Evolutionary conservation across 192 early-diverging fungal species (phyloP).

Genomic region (Allomyces javanicus): DNA sequence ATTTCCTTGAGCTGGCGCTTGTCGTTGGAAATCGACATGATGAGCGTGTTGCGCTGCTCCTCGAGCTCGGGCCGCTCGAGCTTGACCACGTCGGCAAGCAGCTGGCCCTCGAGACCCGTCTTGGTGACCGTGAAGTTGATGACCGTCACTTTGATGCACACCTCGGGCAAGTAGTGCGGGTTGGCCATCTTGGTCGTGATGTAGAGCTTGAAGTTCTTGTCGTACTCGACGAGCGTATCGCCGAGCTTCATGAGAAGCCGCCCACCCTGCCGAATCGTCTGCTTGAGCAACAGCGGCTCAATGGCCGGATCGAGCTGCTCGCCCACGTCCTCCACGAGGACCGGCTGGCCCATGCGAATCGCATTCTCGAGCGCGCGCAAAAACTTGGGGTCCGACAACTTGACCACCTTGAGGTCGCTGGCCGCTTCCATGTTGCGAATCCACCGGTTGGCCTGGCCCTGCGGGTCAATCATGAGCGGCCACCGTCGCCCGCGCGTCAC

Average conservation of each 20-base stretch:
- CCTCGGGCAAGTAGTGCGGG: conserved; percentile 81
- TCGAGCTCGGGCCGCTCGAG: conserved; percentile 92
- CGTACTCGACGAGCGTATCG: conserved; percentile 93
- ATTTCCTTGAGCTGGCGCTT: conserved; percentile 75
- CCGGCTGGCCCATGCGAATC: conserved; percentile 90
- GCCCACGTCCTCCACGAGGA: conserved; percentile 81
- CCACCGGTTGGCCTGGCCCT: conserved; percentile 78
- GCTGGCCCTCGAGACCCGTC: conserved; percentile 88
- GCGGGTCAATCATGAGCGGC: conserved; percentile 93
- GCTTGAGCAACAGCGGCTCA: conserved; percentile 92
- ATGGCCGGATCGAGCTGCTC: conserved; percentile 94
- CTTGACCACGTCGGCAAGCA: conserved; percentile 85
- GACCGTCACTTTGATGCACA: conserved; percentile 92
- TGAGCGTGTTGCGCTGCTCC: conserved; percentile 67
- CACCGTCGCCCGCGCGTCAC: conserved; percentile 84
- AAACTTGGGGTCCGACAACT: conserved; percentile 92
- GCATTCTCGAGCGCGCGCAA: conserved; percentile 93
- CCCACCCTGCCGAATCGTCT: conserved; percentile 85
- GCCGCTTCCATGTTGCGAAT: conserved; percentile 65
- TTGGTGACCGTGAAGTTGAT: conserved; percentile 98
- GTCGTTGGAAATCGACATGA: conserved; percentile 92
- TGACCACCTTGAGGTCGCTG: conserved; percentile 75
- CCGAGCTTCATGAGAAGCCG: conserved; percentile 90
- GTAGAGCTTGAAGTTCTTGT: conserved; percentile 85
- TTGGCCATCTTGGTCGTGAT: conserved; percentile 84